Percentiles rank a stretch among this genome's conserved stretches.
phyloP scores from a whole-genome alignment of 2,329 filamentous ascomycete species.

The Diaporthe sp. region DNA sequence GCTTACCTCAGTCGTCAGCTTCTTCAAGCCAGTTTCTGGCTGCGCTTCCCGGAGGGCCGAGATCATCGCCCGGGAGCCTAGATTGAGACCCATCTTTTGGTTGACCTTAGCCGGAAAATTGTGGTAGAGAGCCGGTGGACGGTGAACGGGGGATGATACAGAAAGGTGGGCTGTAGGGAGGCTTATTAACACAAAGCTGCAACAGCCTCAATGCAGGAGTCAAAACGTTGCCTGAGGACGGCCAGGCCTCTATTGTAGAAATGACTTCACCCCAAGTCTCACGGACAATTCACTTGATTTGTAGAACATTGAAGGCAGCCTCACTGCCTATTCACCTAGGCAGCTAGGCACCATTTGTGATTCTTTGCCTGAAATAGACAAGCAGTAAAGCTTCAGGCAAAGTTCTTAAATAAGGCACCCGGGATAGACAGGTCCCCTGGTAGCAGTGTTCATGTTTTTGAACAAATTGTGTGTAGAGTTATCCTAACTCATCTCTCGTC shows the following conservation, averaged over 20 bases:
- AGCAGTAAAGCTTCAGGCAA: neutral
- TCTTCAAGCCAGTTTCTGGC: neutral
- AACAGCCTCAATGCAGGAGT: neutral
- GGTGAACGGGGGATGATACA: too few species aligned
- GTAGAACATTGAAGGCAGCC: too few species aligned
- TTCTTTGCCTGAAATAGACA: neutral
- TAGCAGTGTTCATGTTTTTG: neutral
- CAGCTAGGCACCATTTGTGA: neutral
- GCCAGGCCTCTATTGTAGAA: neutral
- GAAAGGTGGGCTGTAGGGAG: neutral
- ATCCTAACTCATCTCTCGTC: neutral
- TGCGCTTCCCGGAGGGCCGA: neutral
- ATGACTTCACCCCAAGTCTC: neutral
- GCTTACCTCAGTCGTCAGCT: constrained; percentile 1
- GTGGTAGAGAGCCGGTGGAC: neutral
- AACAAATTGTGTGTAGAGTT: neutral
- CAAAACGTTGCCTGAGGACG: neutral
- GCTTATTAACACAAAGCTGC: too few species aligned
- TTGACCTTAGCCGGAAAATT: neutral
- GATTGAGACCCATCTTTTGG: neutral
- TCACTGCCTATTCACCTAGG: neutral
- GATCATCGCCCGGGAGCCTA: constrained; percentile 5
- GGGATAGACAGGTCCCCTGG: neutral
- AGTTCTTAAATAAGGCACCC: neutral
- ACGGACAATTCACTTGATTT: neutral